These are phyloP conservation scores for Euphrasia confusa DNA, from an alignment of 257 asterid genomes.

Conservation along the genomic window DNA sequence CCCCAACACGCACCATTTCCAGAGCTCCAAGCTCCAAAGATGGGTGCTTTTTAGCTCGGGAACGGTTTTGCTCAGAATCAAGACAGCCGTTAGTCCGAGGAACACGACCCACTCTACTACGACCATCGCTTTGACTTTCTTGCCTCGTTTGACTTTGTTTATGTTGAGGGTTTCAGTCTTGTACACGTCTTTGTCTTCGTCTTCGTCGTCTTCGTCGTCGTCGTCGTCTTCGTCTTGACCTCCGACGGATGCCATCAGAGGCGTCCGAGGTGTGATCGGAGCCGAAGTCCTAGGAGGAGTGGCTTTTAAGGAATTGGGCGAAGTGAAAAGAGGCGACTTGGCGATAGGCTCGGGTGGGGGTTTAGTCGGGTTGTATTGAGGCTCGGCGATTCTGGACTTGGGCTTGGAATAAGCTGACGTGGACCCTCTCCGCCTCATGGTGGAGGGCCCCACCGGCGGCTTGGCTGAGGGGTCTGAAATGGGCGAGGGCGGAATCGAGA, in stretches of 20 bases:
- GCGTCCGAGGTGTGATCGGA: conserved; percentile 59
- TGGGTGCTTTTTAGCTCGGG: conserved; percentile 5
- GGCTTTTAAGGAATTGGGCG: conserved; percentile 23
- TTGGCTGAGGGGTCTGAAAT: conserved; percentile 24
- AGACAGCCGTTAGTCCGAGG: conserved; percentile 29
- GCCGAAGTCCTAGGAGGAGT: conserved; percentile 37
- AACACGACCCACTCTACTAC: conserved; percentile 47
- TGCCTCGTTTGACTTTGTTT: conserved; percentile 28
- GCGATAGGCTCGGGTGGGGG: conserved; percentile 2
- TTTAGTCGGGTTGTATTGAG: conserved; percentile 31
- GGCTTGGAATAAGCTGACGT: conserved; percentile 42
- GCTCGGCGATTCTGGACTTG: conserved; percentile 66
- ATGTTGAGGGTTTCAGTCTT: conserved; percentile 29
- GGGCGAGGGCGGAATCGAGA: conserved; percentile 13
- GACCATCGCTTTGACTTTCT: conserved; percentile 35
- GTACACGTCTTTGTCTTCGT: conserved; percentile 49
- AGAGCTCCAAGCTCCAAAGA: conserved; percentile 40
- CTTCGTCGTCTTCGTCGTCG: conserved; percentile 47
- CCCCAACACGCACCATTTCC: conserved; percentile 65
- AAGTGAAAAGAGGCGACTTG: conserved; percentile 28
- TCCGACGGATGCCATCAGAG: conserved; percentile 43
- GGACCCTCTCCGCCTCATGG: conserved; percentile 26
- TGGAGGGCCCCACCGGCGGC: conserved; percentile 31
- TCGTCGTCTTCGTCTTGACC: conserved; percentile 36
- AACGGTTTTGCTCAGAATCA: conserved; percentile 39